phyloP scores from a whole-genome alignment of 768 basidiomycete species.

The Suillus clintonianus region DNA sequence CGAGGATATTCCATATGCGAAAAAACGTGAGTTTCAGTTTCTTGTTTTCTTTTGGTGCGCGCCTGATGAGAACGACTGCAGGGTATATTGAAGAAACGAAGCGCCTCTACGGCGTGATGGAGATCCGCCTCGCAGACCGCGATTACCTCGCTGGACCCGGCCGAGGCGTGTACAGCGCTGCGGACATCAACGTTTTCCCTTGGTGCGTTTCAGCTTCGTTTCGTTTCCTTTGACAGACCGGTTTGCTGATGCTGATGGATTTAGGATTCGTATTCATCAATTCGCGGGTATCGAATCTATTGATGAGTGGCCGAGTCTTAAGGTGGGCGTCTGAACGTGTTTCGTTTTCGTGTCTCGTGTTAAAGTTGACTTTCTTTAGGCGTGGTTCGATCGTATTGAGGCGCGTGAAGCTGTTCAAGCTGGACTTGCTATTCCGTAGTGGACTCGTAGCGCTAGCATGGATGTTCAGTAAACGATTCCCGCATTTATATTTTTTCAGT shows the following conservation, averaged over 20 bases:
- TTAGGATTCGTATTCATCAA: constrained; percentile 35
- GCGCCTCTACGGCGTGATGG: constrained; percentile 49
- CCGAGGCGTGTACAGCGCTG: constrained; percentile 37
- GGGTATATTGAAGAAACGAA: constrained; percentile 51
- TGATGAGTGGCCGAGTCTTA: constrained; percentile 41
- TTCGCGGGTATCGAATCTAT: constrained; percentile 37
- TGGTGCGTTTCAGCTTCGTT: constrained; percentile 12
- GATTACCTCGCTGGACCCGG: constrained; percentile 48
- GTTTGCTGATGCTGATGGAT: not conserved
- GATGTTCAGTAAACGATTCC: not conserved
- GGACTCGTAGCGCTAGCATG: not conserved
- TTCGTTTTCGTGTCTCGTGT: not conserved
- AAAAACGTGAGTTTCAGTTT: constrained; percentile 23
- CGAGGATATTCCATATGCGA: constrained; percentile 38
- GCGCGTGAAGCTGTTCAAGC: not conserved
- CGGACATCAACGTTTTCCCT: constrained; percentile 38
- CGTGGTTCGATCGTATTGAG: not conserved
- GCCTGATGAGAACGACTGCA: not conserved
- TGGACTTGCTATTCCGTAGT: not conserved
- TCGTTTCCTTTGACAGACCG: not conserved
- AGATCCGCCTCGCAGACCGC: constrained; percentile 42
- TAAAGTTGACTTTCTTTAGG: not conserved
- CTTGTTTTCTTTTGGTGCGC: not conserved
- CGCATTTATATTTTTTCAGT: not conserved
- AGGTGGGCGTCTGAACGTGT: constrained; percentile 16